These are phyloP conservation scores for Curvularia hawaiiensis DNA, from an alignment of 2,329 filamentous ascomycete genomes.

Conservation along the genomic window DNA sequence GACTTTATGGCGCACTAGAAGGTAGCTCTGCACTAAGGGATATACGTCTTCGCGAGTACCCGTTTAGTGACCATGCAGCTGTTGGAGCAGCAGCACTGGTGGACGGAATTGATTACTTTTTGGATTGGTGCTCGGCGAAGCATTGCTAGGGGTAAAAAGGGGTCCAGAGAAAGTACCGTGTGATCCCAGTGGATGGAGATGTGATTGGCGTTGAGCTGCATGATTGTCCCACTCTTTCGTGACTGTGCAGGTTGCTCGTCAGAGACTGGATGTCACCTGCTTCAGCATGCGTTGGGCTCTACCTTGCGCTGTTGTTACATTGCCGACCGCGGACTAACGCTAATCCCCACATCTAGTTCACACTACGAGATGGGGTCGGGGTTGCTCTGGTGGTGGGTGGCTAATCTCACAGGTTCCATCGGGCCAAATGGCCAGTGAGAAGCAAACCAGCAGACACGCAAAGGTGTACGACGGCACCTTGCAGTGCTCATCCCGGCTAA, in stretches of 20 bases:
- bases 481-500: background rate
- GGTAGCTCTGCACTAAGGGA: conserved; percentile 30
- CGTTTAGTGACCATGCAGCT: conserved; percentile 40
- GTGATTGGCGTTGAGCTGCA: background rate
- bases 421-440: background rate
- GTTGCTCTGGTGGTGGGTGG: background rate
- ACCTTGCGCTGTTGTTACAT: background rate
- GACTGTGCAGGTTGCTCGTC: background rate
- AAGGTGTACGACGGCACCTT: background rate
- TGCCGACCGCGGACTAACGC: background rate
- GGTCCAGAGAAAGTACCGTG: background rate
- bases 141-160: background rate
- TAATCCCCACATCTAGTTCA: background rate
- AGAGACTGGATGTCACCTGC: background rate
- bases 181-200: background rate
- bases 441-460: background rate
- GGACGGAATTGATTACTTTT: conserved; percentile 44
- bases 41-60: conserved; percentile 36
- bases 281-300: background rate
- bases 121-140: conserved; percentile 30
- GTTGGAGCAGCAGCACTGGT: conserved; percentile 34
- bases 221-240: conserved; percentile 3
- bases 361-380: background rate
- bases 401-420: background rate
- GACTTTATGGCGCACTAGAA: conserved; percentile 32